Evolutionary conservation across 148 eudicot species (phyloP).

Genomic region (Euryodendron excelsum): DNA sequence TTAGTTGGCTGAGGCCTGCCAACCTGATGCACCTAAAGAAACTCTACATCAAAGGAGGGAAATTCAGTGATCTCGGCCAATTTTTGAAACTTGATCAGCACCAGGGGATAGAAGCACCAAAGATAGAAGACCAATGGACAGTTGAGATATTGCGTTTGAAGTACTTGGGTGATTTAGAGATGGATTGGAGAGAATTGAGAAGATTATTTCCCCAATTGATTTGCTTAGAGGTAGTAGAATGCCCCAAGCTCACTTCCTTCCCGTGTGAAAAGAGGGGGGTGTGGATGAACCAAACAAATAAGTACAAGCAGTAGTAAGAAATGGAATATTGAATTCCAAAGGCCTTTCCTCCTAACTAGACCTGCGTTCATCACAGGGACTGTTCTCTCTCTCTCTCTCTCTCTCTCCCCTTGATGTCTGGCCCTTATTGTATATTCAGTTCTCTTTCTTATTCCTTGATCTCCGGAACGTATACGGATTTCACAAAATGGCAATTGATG

Average conservation of each 20-base stretch:
- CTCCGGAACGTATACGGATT: too few species aligned
- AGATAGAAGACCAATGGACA: conserved; percentile 6
- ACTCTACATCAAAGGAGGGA: conserved; percentile 47
- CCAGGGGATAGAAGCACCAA: too few species aligned
- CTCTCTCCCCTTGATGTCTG: too few species aligned
- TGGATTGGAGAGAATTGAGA: not conserved
- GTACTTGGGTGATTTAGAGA: not conserved
- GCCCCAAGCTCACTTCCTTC: conserved; percentile 23
- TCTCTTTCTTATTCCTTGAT: too few species aligned
- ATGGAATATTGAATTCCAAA: not conserved
- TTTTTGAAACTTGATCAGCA: not conserved
- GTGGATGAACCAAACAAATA: conserved; percentile 17
- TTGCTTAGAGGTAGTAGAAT: conserved; percentile 27
- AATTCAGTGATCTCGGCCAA: conserved; percentile 21
- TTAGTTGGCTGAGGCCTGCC: conserved; percentile 16
- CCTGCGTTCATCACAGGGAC: too few species aligned
- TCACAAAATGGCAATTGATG: too few species aligned
- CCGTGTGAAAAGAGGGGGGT: conserved; percentile 30
- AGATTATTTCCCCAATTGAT: not conserved
- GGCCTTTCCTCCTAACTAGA: too few species aligned
- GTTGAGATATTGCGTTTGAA: conserved; percentile 28
- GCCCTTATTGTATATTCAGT: too few species aligned
- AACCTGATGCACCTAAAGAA: conserved; percentile 24
- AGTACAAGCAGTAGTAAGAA: not conserved
- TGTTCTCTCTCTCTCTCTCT: too few species aligned